Base-by-base conservation (phyloP, 306 rosid genomes). In the Phaseolus lunatus region DNA sequence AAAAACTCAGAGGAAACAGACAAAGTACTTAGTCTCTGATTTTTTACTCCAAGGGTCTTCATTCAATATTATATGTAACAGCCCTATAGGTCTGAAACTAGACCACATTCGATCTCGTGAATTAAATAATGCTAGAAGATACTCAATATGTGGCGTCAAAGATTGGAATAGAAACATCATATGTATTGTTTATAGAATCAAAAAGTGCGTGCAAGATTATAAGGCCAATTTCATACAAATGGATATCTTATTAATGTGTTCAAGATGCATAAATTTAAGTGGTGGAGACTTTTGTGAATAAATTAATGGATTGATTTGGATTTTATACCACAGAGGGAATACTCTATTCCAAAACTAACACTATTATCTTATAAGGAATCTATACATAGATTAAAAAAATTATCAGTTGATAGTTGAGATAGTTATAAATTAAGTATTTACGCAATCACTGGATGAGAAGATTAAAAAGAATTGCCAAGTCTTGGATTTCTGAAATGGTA, bases 131-230 rank as follows among this genome's bases (percentile, higher is more conserved):
- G 63, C 23, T 9, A 18, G 7, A 12, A 29, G 64, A 13, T 15
- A 45, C 74, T 48, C 66, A 70, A 69, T 62, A 71, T 73, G 31
- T 75, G 26, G 83, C 81, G 80, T 84, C 74, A 72, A 72, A 86
- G 80, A 85, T 77, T 37, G 85, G 92, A 86, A 90, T 90, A 82
- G 97, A 92, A 90, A 86, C 93, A 85, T 86, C 87, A 84, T 45
- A 78, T 69, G n/a, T 13, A 67, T 87, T 75, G 70, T 80, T 80
- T 86, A 83, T 74, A 61, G 59, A 73, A 85, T 82, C 78, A 73
- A 59, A 76, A 73, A 35, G 76, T 72, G 74, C 58, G 57, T 49
- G 72, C 45, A 83, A 75, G 82, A 86, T 83, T 76, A 80, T 81
- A 56, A 71, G 63, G 78, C 76, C 23, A 53, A 22, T 78, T 77